Evolutionary conservation across 1,284 basidiomycete species (phyloP).

Genomic region (Hortiboletus rubellus): DNA sequence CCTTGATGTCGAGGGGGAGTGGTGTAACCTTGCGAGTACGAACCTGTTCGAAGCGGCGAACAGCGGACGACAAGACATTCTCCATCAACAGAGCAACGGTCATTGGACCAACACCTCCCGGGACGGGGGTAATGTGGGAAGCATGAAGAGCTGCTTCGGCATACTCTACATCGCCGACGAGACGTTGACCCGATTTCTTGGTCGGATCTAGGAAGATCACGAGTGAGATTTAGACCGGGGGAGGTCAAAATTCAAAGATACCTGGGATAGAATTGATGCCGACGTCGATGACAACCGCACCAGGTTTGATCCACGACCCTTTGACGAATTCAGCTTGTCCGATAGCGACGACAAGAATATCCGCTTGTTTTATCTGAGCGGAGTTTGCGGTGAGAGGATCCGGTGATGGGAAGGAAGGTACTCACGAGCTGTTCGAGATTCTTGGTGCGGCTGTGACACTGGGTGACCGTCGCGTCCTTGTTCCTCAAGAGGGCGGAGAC

Average conservation of each 20-base stretch:
- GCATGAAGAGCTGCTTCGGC: constrained; percentile 76
- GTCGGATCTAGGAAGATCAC: constrained; percentile 57
- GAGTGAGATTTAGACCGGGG: background rate
- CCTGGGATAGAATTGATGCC: constrained; percentile 97
- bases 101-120: constrained; percentile 99
- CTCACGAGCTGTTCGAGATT: constrained; percentile 78
- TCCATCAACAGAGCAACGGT: constrained; percentile 99
- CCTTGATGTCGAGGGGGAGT: constrained; percentile 74
- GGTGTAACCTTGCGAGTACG: constrained; percentile 74
- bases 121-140: constrained; percentile 94
- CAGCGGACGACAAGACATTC: constrained; percentile 88
- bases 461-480: constrained; percentile 94
- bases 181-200: constrained; percentile 94
- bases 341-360: constrained; percentile 93
- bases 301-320: constrained; percentile 95
- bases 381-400: constrained; percentile 7
- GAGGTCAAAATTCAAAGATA: constrained; percentile 31
- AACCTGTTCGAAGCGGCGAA: constrained; percentile 73
- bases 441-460: constrained; percentile 91
- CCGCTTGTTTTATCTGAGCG: constrained; percentile 75
- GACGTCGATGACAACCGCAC: constrained; percentile 93
- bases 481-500: constrained; percentile 89
- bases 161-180: constrained; percentile 96
- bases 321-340: constrained; percentile 90
- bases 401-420: constrained; percentile 16